Conservation (phyloP, 306 rosid genomes). For the Biancaea sappan region DNA sequence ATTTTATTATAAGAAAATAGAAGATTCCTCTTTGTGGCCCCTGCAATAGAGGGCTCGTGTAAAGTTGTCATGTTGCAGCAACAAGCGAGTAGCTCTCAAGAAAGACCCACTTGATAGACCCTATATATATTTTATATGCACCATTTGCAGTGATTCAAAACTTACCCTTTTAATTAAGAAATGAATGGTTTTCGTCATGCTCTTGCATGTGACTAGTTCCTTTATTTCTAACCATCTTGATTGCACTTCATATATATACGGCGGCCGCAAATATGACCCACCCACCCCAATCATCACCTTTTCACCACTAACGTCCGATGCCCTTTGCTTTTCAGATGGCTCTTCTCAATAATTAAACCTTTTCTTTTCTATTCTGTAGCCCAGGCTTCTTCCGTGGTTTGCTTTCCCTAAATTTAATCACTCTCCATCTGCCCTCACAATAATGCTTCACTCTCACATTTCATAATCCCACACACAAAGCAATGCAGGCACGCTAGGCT, state of each 20-base stretch:
- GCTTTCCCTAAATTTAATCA: too few relatives aligned
- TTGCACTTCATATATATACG: too few relatives aligned
- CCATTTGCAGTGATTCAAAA: not conserved
- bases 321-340: too few relatives aligned
- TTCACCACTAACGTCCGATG: not conserved
- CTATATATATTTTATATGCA: not conserved
- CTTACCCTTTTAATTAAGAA: not conserved
- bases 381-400: too few relatives aligned
- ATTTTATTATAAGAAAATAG: not conserved
- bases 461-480: too few relatives aligned
- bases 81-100: not conserved
- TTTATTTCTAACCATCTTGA: too few relatives aligned
- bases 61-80: conserved; percentile 12
- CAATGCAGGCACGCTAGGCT: too few relatives aligned
- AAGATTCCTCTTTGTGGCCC: conserved; percentile 18
- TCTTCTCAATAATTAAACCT: too few relatives aligned
- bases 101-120: not conserved
- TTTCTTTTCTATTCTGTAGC: too few relatives aligned
- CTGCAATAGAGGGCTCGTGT: not conserved
- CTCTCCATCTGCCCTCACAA: too few relatives aligned
- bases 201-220: not conserved
- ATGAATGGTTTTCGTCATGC: not conserved
- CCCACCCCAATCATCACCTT: conserved; percentile 31
- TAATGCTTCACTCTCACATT: too few relatives aligned
- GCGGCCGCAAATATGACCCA: too few relatives aligned